These are phyloP conservation scores for Phytophthora meadii DNA, from an alignment of 352 stramenopile species.

Conservation along the genomic window DNA sequence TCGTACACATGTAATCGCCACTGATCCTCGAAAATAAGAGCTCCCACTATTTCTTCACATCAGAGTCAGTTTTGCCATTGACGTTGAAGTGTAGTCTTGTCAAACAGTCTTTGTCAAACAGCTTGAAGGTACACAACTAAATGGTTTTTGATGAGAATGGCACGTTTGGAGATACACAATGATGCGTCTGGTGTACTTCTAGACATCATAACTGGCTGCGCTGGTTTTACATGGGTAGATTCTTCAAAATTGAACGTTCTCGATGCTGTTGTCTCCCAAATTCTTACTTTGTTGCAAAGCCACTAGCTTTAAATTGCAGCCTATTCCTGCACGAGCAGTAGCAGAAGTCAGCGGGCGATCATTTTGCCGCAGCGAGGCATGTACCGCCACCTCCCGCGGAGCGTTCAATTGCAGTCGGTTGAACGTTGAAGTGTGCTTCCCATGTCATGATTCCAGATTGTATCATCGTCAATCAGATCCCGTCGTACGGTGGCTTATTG, in stretches of 20 bases:
- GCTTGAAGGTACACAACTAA: not conserved
- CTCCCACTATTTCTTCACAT: conserved; percentile 20
- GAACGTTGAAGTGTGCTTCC: conserved; percentile 12
- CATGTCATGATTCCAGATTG: conserved; percentile 4
- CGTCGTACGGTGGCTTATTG: not conserved
- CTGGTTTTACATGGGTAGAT: no score
- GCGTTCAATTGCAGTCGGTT: conserved; percentile 8
- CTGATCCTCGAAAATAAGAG: no score
- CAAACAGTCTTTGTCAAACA: not conserved
- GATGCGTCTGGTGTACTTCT: no score
- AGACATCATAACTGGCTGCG: no score
- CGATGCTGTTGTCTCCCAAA: no score
- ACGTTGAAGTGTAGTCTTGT: conserved; percentile 1
- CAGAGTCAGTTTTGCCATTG: not conserved
- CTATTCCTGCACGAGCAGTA: not conserved
- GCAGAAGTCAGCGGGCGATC: conserved; percentile 1
- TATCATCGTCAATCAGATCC: conserved; percentile 18
- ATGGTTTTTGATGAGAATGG: no score
- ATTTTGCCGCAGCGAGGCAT: not conserved
- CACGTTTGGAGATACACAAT: no score
- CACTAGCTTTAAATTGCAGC: no score
- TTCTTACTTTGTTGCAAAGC: no score
- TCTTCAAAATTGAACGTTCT: no score
- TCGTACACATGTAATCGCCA: no score
- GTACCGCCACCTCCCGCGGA: conserved; percentile 2